phyloP scores from a whole-genome alignment of 106 monocot genomes.

The Alisma plantagoaquatica region DNA sequence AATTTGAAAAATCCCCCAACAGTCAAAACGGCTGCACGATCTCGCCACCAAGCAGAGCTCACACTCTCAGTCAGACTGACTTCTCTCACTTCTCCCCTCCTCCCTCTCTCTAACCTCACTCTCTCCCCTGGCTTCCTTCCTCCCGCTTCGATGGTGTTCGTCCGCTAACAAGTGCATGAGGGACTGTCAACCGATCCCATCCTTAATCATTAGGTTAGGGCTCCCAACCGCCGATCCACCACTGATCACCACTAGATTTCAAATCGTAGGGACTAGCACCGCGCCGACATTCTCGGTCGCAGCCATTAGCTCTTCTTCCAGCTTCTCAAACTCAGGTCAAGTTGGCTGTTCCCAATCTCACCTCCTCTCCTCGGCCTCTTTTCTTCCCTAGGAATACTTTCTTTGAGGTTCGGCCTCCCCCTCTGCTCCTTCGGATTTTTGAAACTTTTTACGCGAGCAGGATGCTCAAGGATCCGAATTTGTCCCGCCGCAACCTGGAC shows the following conservation, averaged over 20 bases:
- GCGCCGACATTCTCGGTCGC: not conserved
- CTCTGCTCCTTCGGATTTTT: not conserved
- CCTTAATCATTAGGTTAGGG: no score
- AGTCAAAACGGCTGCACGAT: no score
- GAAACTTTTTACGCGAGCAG: conserved; percentile 11
- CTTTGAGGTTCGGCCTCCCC: not conserved
- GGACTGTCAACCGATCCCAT: no score
- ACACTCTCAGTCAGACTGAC: not conserved
- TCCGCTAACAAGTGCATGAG: no score
- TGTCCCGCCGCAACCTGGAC: conserved; percentile 30
- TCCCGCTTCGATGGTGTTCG: not conserved
- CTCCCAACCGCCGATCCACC: no score
- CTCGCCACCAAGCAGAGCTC: not conserved
- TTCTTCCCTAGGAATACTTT: not conserved
- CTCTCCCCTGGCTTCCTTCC: not conserved
- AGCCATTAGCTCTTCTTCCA: not conserved
- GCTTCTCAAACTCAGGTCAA: not conserved
- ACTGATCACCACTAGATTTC: no score
- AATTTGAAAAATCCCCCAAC: no score
- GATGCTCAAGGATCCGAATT: conserved; percentile 60
- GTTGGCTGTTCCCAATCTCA: not conserved
- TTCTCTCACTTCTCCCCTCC: not conserved
- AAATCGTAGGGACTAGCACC: no score
- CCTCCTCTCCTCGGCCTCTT: not conserved
- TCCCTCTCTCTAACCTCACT: not conserved